Base-by-base conservation (phyloP, 2,329 filamentous ascomycete species). In the Penicillium vulpinum region DNA sequence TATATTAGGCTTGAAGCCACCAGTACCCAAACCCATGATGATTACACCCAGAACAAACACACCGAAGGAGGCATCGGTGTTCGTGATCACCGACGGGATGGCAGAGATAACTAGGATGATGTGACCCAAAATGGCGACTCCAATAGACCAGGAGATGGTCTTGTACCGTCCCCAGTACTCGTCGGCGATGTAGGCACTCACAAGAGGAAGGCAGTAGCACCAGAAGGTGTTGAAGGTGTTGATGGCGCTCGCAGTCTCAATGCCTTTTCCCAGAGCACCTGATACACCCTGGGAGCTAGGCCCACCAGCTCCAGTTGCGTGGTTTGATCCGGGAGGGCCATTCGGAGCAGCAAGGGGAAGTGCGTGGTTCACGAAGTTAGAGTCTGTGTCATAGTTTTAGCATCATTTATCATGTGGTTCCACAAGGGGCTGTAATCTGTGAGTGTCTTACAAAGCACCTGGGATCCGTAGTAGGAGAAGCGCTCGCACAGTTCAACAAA, bases 401-500 rank as follows among this genome's bases (percentile, higher is more conserved):
- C 16, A 33, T 33, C 4, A 5, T 33, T 2, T 31, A 4, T 15
- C 8, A 31, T 15, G 4, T 31, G n/a, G 26, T 13, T 46, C 7
- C 5, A 18, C 4, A 16, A 31, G 13, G 28, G 43, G 8, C 21
- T 7, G n/a, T n/a, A n/a, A n/a, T n/a, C n/a, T n/a, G 13, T 45
- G 18, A 5, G 3, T 22, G 1, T 33, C 43, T 46, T 46, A 46
- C 41, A 50, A 15, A 50, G 47, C 1, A 50, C 47, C 2, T 50
- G 47, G 3, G 85, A 87, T 54, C 88, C 89, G 67, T 91, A 91
- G 82, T 90, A 91, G 16, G 86, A 88, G 75, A 89, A 90, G 45
- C 88, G 86, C 77, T 91, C 89, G 76, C 86, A 89, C 55, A 90
- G 77, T 74, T 92, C 89, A 57, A 89, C 84, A 59, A 90, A 85